phyloP scores from a whole-genome alignment of 495 filamentous ascomycete genomes.

The Xylaria castorea region DNA sequence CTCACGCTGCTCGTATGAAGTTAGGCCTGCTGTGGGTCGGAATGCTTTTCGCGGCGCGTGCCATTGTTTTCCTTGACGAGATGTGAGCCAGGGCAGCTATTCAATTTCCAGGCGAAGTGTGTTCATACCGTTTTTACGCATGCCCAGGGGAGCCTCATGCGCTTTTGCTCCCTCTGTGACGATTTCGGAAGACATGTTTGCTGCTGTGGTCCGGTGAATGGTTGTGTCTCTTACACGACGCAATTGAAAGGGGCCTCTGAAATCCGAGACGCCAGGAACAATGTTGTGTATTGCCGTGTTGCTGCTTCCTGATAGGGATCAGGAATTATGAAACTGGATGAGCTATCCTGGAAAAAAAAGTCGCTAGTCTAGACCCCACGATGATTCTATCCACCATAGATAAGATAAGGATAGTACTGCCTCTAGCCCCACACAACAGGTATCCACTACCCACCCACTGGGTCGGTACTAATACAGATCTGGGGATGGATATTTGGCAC shows the following conservation, averaged over 20 bases:
- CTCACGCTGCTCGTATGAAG: slow-evolving; percentile 76
- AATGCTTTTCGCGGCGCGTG: slow-evolving; percentile 83
- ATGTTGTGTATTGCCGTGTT: background rate
- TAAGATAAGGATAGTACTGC: background rate
- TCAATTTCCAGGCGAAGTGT: background rate
- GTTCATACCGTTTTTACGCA: slow-evolving; percentile 69
- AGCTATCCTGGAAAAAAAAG: background rate
- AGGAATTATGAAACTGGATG: background rate
- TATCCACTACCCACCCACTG: background rate
- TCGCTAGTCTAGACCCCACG: slow-evolving; percentile 17
- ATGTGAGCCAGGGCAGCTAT: slow-evolving; percentile 25
- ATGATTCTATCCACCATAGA: background rate
- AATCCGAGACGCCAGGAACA: background rate
- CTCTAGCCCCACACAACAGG: background rate
- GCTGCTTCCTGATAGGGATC: background rate
- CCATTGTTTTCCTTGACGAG: slow-evolving; percentile 88
- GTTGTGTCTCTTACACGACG: background rate
- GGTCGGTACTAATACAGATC: background rate
- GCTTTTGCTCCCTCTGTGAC: slow-evolving; percentile 27
- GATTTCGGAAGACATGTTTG: slow-evolving; percentile 30
- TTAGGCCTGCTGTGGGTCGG: slow-evolving; percentile 77
- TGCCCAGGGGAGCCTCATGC: slow-evolving; percentile 51
- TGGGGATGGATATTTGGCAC: background rate
- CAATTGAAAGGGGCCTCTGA: background rate
- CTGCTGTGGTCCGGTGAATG: background rate